Evolutionary conservation across 108 stramenopile genomes (phyloP).

Genomic region (Nitzschia sp.): DNA sequence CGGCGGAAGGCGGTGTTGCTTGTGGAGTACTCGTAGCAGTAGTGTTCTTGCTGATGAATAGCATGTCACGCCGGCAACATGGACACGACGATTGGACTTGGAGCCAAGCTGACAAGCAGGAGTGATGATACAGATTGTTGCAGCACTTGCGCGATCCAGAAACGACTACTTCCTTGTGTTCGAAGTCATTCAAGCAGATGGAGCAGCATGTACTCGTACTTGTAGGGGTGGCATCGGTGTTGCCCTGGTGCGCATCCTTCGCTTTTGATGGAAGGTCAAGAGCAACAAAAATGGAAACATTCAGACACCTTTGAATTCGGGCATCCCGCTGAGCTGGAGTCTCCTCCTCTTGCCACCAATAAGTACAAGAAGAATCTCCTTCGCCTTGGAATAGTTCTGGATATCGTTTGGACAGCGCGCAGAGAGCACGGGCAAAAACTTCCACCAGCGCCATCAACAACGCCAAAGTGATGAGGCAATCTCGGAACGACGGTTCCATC

Average conservation of each 20-base stretch:
- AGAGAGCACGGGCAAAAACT: background rate
- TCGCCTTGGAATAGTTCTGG: background rate
- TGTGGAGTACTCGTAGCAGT: too few relatives aligned
- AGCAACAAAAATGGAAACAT: background rate
- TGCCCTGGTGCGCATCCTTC: too few relatives aligned
- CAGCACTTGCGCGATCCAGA: background rate
- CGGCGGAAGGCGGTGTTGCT: too few relatives aligned
- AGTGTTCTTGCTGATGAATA: background rate
- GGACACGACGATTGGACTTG: slow-evolving; percentile 2
- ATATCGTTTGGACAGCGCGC: background rate
- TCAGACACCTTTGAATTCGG: background rate
- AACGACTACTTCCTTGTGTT: background rate
- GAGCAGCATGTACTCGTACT: background rate
- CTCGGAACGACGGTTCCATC: background rate
- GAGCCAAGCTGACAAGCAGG: background rate
- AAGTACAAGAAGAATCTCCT: background rate
- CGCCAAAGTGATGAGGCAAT: background rate
- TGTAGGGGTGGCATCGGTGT: background rate
- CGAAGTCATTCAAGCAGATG: background rate
- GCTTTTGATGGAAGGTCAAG: too few relatives aligned
- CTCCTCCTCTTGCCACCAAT: background rate
- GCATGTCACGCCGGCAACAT: background rate
- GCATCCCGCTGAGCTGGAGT: background rate
- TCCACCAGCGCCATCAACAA: background rate
- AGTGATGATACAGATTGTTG: background rate